A percentile compares a stretch with the other conserved stretches of the same genome.
Conservation (phyloP, 73 alveolate species). For the Tetrahymena borealis region DNA sequence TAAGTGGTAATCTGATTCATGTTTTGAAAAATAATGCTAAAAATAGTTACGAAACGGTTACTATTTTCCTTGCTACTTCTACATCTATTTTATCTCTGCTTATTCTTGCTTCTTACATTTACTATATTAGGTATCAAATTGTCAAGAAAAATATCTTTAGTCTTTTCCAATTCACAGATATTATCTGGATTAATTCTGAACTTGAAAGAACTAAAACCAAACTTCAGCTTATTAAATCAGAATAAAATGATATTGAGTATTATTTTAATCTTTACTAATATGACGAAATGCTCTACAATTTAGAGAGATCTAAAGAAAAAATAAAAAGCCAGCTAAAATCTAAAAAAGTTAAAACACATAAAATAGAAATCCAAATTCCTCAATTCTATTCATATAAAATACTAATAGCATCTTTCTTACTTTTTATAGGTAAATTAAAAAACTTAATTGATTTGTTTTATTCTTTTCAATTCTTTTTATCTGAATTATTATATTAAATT, state of each 20-base stretch:
- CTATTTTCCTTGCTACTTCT: background rate
- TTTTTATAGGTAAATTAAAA: background rate
- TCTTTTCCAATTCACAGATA: background rate
- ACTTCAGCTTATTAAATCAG: background rate
- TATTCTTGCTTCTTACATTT: background rate
- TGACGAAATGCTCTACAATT: background rate
- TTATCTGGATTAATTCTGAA: background rate
- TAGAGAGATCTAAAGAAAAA: background rate
- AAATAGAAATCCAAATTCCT: background rate
- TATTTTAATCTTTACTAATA: background rate
- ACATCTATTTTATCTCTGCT: background rate
- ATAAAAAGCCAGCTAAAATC: background rate
- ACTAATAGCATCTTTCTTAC: background rate
- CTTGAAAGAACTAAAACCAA: background rate
- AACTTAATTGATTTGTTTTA: background rate
- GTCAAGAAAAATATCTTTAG: background rate
- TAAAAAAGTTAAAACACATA: background rate
- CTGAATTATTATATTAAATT: background rate
- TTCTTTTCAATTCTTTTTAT: no score
- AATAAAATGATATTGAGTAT: background rate
- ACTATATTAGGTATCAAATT: background rate
- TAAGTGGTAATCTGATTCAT: background rate
- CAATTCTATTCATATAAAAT: background rate
- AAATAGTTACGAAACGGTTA: background rate
- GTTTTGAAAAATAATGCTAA: background rate